Evolutionary conservation across 148 eudicot genomes (phyloP).

Genomic region (Drosera capensis): DNA sequence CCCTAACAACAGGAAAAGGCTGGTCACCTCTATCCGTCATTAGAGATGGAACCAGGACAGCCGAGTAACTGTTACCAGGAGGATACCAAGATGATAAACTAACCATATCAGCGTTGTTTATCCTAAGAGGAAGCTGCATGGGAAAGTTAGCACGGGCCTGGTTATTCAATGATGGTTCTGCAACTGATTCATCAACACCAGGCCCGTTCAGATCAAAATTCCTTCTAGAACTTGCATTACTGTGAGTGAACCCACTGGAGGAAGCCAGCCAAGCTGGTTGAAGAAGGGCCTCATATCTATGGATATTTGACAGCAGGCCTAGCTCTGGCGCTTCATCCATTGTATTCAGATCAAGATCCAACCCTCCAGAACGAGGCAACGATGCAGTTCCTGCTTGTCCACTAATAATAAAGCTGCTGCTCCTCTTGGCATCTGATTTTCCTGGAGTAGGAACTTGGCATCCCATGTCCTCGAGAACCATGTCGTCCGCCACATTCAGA

Average conservation of each 20-base stretch:
- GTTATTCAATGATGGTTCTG: slow-evolving; percentile 12
- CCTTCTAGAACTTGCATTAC: slow-evolving; percentile 32
- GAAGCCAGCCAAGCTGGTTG: slow-evolving; percentile 9
- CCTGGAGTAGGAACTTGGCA: slow-evolving; percentile 20
- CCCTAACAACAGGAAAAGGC: slow-evolving; percentile 28
- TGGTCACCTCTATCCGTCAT: slow-evolving; percentile 49
- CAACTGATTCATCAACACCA: slow-evolving; percentile 32
- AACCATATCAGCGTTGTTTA: slow-evolving; percentile 8
- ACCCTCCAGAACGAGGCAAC: slow-evolving; percentile 24
- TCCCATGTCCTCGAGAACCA: slow-evolving; percentile 32
- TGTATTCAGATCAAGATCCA: slow-evolving; percentile 72
- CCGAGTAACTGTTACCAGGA: slow-evolving; percentile 40
- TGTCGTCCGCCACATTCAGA: slow-evolving; percentile 66
- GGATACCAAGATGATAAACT: slow-evolving; percentile 35
- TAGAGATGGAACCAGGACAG: slow-evolving; percentile 40
- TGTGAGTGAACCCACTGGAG: slow-evolving; percentile 19
- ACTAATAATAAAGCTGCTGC: not conserved
- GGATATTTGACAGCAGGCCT: slow-evolving; percentile 21
- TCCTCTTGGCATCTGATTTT: slow-evolving; percentile 11
- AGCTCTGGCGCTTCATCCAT: slow-evolving; percentile 48
- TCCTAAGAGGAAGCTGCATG: slow-evolving; percentile 18
- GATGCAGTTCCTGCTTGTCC: slow-evolving; percentile 4
- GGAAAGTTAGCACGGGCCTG: slow-evolving; percentile 26
- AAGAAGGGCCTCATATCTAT: slow-evolving; percentile 12
- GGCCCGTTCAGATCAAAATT: slow-evolving; percentile 88